Evolutionary conservation across 1,139 yeast species (phyloP).

Genomic region (Hyphopichia burtonii): DNA sequence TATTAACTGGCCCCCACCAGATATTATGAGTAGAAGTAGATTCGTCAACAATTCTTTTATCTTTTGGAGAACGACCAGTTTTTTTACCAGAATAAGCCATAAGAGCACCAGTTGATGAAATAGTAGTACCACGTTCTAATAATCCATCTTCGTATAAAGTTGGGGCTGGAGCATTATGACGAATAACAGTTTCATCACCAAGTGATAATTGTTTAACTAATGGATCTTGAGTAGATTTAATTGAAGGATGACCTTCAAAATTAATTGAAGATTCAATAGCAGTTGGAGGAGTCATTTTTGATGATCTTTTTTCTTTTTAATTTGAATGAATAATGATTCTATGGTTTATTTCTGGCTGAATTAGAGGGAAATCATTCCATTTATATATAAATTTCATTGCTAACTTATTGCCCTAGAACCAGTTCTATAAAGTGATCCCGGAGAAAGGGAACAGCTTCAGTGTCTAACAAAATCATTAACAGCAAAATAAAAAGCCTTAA

Average conservation of each 20-base stretch:
- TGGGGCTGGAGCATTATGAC: conserved; percentile 94
- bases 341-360: no score
- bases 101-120: conserved; percentile 91
- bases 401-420: neutral
- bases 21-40: conserved; percentile 76
- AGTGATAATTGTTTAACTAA: conserved; percentile 45
- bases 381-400: no score
- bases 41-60: conserved; percentile 97
- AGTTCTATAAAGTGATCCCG: conserved; percentile 11
- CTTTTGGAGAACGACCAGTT: conserved; percentile 98
- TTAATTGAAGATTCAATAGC: conserved; percentile 49
- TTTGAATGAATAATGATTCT: neutral
- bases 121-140: conserved; percentile 85
- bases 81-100: conserved; percentile 95
- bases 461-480: neutral
- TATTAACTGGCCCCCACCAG: conserved; percentile 99
- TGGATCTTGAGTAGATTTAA: conserved; percentile 43
- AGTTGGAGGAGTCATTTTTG: conserved; percentile 46
- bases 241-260: conserved; percentile 44
- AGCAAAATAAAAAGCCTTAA: neutral
- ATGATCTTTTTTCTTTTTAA: neutral
- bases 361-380: neutral
- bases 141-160: conserved; percentile 93
- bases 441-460: conserved; percentile 13
- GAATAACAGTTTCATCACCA: conserved; percentile 49